Evolutionary conservation across 2,329 filamentous ascomycete genomes (phyloP).

Genomic region (Gnomoniopsis sp.): DNA sequence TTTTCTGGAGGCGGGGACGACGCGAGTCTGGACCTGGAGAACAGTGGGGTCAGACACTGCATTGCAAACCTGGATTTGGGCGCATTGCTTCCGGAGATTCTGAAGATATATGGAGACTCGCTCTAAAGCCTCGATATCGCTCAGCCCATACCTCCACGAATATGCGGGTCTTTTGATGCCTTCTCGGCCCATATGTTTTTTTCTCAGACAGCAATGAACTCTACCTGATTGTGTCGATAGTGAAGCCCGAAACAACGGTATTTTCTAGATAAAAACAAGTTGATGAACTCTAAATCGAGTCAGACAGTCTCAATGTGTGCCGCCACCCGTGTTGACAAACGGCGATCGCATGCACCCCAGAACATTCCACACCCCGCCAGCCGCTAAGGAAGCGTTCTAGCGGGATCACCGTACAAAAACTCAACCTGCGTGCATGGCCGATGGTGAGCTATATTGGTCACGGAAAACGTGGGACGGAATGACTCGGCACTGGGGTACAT

Average conservation of each 20-base stretch:
- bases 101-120: not conserved
- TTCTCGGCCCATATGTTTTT: not conserved
- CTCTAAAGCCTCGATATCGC: not conserved
- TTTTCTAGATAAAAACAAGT: not conserved
- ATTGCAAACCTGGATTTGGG: not conserved
- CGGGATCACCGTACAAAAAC: not conserved
- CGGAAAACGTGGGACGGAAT: not conserved
- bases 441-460: not conserved
- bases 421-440: not conserved
- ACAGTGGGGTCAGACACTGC: not conserved
- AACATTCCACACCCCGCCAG: not conserved
- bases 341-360: not conserved
- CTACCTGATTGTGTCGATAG: not conserved
- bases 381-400: not conserved
- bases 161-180: not conserved
- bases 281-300: not conserved
- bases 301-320: too few relatives aligned
- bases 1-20: constrained; percentile 8
- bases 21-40: constrained; percentile 2
- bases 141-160: not conserved
- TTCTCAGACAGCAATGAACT: not conserved
- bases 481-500: not conserved
- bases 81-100: not conserved
- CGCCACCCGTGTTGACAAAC: too few relatives aligned
- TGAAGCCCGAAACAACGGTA: too few relatives aligned